A percentile compares a stretch with the other conserved stretches of the same genome.
phyloP scores from a whole-genome alignment of 805 yeast species.

The Nakazawaea anatomiae region DNA sequence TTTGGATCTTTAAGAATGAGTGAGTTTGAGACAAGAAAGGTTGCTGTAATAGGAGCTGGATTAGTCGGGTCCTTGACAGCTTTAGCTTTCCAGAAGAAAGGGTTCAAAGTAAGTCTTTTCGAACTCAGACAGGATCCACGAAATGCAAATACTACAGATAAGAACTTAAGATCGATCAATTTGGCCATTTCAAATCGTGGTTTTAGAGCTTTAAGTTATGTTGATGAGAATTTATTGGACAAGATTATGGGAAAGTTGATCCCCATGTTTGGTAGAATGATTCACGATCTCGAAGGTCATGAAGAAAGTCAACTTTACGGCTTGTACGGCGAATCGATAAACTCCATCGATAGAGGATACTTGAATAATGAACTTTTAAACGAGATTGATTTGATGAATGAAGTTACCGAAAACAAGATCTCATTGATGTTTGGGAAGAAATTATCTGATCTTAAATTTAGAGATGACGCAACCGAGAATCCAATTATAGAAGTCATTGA shows the following conservation, averaged over 20 bases:
- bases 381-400: constrained; percentile 47
- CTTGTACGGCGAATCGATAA: constrained; percentile 73
- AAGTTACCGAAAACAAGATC: constrained; percentile 22
- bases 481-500: constrained; percentile 10
- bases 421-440: constrained; percentile 50
- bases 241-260: constrained; percentile 55
- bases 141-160: constrained; percentile 21
- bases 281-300: constrained; percentile 62
- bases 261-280: constrained; percentile 90
- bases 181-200: constrained; percentile 88
- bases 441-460: constrained; percentile 36
- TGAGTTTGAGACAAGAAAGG: constrained; percentile 21
- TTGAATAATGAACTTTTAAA: constrained; percentile 61
- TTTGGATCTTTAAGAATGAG: background rate
- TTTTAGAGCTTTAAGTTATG: constrained; percentile 56
- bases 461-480: constrained; percentile 10
- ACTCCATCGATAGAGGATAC: constrained; percentile 74
- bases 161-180: constrained; percentile 65
- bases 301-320: constrained; percentile 75
- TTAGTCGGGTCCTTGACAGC: constrained; percentile 85
- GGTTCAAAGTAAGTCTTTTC: constrained; percentile 64
- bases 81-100: constrained; percentile 67
- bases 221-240: constrained; percentile 53
- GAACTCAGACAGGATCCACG: constrained; percentile 73
- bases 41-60: constrained; percentile 82